Evolutionary conservation across 192 early-diverging fungal genomes (phyloP).

Genomic region (Podochytrium sp.): DNA sequence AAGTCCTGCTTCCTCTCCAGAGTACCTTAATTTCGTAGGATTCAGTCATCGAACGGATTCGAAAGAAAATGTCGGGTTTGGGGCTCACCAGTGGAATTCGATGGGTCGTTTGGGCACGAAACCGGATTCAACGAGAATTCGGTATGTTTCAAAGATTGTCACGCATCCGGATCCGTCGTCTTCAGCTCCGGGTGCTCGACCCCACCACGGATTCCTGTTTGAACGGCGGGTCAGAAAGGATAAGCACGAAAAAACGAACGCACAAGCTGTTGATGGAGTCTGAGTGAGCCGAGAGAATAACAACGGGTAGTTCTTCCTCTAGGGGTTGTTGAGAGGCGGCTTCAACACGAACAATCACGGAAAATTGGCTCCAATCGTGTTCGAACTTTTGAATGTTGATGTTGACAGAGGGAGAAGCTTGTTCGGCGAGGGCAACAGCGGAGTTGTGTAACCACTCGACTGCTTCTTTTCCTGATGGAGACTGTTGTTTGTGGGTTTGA

Average conservation of each 20-base stretch:
- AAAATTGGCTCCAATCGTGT: constrained; percentile 84
- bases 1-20: constrained; percentile 66
- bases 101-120: constrained; percentile 78
- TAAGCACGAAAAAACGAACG: constrained; percentile 43
- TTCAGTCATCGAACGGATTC: too few species aligned
- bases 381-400: constrained; percentile 71
- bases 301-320: constrained; percentile 36
- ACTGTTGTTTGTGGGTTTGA: not conserved
- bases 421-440: constrained; percentile 25
- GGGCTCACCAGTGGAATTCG: constrained; percentile 98
- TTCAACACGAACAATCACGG: constrained; percentile 82
- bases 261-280: constrained; percentile 85
- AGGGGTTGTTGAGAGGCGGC: not conserved
- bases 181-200: constrained; percentile 79
- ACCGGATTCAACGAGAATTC: constrained; percentile 66
- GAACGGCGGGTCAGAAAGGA: constrained; percentile 65
- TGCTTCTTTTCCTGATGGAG: constrained; percentile 34
- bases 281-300: constrained; percentile 89
- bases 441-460: constrained; percentile 46
- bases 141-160: constrained; percentile 89
- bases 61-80: too few species aligned
- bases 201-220: constrained; percentile 76
- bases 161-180: constrained; percentile 93
- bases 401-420: constrained; percentile 19
- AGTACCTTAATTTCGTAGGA: too few species aligned